Evolutionary conservation across 768 basidiomycete genomes (phyloP), one percentile per base, ranked within the genome.

Genomic region (Calocera cornea): DNA sequence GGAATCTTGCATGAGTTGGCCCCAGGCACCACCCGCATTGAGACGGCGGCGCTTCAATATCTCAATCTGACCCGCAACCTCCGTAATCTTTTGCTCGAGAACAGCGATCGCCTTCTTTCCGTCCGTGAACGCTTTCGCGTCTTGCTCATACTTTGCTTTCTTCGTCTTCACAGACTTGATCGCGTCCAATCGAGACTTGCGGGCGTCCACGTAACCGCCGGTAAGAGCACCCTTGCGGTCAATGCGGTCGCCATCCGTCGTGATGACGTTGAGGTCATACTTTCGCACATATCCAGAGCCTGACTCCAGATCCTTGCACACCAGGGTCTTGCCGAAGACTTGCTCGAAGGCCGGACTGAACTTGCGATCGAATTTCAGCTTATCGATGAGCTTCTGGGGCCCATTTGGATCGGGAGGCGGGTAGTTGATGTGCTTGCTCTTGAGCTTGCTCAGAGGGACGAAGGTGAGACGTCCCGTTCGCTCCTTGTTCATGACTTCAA

Each of bases 271-370:
- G 74, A 98, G 88, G 1, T 87, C 87, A 74, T 98, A 94, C 72
- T 87, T 90, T 76, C 95, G 89, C 64, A 95, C 92, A 75, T 97
- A 98, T 10, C 91, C 90, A 5, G 93, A 91, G 27, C 94, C 95
- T 70, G 93, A 88, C 10, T 88, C 87, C 67, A 99, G 83, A 75
- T 97, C 92, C 50, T 89, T 85, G 75, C 95, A 97, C 27, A 99
- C 92, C 75, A 95, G 92, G 0, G 95, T 98, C 77, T 93, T 93
- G 40, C 95, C 94, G 71, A 99, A 99, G 12, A 98, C 95, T 74
- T 98, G 97, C 72, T 93, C 86, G 78, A 98, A 93, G 0, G 97
- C 97, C 71, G 89, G 89, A 54, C 82, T 80, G 73, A 87, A 88
- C 22, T 74, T 76, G 0, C 78, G 79, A 65, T 94, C 88, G 74